A percentile compares a stretch with the other conserved stretches of the same genome.
These are phyloP conservation scores for Eucalyptus brandiana DNA, from an alignment of 345 rosid genomes.

Conservation along the genomic window DNA sequence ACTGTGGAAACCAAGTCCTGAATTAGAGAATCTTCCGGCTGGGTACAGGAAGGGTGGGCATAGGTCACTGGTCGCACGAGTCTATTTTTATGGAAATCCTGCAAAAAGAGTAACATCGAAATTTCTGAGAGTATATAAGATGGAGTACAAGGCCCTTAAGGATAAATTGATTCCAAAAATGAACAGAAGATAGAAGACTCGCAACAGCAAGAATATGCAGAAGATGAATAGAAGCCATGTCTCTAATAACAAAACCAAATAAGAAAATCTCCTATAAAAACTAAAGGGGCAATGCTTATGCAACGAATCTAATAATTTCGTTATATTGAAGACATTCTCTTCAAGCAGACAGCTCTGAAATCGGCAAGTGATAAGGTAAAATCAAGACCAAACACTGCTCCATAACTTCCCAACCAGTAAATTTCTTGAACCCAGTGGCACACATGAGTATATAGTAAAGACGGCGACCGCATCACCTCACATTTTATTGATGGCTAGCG, in stretches of 20 bases:
- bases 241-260: background rate
- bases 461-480: background rate
- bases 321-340: background rate
- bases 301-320: background rate
- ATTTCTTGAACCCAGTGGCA: background rate
- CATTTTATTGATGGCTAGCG: background rate
- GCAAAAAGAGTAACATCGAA: background rate
- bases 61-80: conserved; percentile 48
- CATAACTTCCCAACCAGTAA: background rate
- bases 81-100: conserved; percentile 78
- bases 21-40: conserved; percentile 62
- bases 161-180: background rate
- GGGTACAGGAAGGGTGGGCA: conserved; percentile 47
- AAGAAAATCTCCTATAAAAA: background rate
- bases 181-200: background rate
- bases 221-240: background rate
- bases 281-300: background rate
- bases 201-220: background rate
- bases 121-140: background rate
- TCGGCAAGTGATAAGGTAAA: background rate
- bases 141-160: background rate
- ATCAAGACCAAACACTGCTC: background rate
- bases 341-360: background rate
- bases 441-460: background rate
- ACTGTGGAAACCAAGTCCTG: conserved; percentile 45